Conservation (phyloP, 2,329 filamentous ascomycete genomes). For the Arthrobotrys megalospora region DNA sequence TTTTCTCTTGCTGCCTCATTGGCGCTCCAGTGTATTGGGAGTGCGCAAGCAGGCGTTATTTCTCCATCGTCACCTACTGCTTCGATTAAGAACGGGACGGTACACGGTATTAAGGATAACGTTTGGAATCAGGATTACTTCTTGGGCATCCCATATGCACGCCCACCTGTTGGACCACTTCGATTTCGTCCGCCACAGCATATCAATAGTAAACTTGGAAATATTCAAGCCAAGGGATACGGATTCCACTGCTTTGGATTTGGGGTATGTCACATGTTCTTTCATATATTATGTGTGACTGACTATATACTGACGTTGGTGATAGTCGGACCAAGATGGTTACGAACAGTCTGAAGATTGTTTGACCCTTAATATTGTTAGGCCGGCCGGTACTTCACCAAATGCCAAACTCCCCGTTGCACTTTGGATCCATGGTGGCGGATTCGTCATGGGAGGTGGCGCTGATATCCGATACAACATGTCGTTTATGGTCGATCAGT, state of each 20-base stretch:
- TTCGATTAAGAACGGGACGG: conserved; percentile 70
- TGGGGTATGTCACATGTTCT: conserved; percentile 65
- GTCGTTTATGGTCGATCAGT: conserved; percentile 73
- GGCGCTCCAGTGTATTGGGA: conserved; percentile 33
- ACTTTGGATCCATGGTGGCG: conserved; percentile 69
- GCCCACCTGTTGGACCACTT: conserved; percentile 71
- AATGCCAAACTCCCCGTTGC: conserved; percentile 64
- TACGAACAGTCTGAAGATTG: conserved; percentile 64
- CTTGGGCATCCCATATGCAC: conserved; percentile 74
- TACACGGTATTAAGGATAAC: conserved; percentile 68
- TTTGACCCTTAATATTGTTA: conserved; percentile 66
- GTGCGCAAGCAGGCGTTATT: conserved; percentile 27
- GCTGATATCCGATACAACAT: conserved; percentile 76
- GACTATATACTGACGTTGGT: conserved; percentile 22
- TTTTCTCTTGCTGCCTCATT: conserved; percentile 37
- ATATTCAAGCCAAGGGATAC: conserved; percentile 64
- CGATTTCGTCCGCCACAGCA: conserved; percentile 68
- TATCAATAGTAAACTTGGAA: conserved; percentile 63
- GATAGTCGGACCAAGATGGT: conserved; percentile 59
- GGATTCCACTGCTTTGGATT: conserved; percentile 65
- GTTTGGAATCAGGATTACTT: conserved; percentile 71
- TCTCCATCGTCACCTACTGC: conserved; percentile 64
- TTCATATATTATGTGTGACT: not conserved
- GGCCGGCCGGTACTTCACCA: conserved; percentile 59
- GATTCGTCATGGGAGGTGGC: conserved; percentile 71